Percentiles rank a stretch among this genome's conserved stretches.
Evolutionary conservation across 257 asterid genomes (phyloP).

Genomic region (Eustoma russellianum): DNA sequence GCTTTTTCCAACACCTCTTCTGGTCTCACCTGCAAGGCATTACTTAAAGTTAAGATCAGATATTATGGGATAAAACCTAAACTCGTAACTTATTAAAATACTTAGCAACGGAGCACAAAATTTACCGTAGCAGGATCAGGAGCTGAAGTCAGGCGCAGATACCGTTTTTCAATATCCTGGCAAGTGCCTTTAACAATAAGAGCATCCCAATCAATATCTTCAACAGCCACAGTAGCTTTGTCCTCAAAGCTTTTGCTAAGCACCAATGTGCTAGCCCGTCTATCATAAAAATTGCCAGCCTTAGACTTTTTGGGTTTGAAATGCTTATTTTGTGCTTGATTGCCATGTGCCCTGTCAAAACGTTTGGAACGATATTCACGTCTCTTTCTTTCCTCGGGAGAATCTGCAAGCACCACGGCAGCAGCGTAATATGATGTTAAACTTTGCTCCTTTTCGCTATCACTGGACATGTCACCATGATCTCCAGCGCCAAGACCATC

Average conservation of each 20-base stretch:
- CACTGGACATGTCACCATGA: conserved; percentile 68
- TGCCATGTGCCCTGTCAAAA: conserved; percentile 76
- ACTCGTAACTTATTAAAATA: conserved; percentile 9
- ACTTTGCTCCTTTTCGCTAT: conserved; percentile 74
- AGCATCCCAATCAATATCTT: conserved; percentile 99
- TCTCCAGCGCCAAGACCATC: conserved; percentile 36
- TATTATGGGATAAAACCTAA: conserved; percentile 4
- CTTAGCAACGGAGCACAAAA: conserved; percentile 12
- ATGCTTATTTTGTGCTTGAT: conserved; percentile 34
- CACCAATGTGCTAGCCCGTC: conserved; percentile 56
- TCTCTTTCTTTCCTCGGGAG: conserved; percentile 81
- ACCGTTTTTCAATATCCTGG: conserved; percentile 91
- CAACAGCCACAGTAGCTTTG: conserved; percentile 77
- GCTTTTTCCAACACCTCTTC: conserved; percentile 97
- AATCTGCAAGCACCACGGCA: conserved; percentile 59
- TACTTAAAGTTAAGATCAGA: conserved; percentile 12
- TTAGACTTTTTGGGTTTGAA: conserved; percentile 36
- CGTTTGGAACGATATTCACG: conserved; percentile 94
- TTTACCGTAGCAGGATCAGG: conserved; percentile 97
- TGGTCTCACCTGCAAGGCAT: conserved; percentile 82
- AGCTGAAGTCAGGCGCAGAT: conserved; percentile 97
- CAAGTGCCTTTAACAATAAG: conserved; percentile 91
- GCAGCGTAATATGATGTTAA: conserved; percentile 66
- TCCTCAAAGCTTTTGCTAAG: conserved; percentile 70
- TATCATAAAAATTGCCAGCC: conserved; percentile 42